Percentiles rank a stretch among this genome's conserved stretches.
Conservation (phyloP, 2,329 filamentous ascomycete species). For the Penicillium sp. region DNA sequence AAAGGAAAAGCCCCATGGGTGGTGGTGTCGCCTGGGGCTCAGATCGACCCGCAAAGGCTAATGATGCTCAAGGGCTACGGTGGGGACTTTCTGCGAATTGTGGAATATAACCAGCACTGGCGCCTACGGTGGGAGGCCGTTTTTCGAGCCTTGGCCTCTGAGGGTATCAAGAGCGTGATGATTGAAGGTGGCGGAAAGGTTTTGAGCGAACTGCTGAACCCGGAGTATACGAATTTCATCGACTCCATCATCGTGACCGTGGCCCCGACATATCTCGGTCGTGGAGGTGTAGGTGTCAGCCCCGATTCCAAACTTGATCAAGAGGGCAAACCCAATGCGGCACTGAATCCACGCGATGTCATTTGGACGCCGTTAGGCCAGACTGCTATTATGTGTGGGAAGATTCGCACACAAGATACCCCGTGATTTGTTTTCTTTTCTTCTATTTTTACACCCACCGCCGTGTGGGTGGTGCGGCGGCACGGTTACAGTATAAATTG, state of each 20-base stretch:
- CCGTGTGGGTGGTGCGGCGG: too few relatives aligned
- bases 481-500: neutral
- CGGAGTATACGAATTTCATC: constrained; percentile 58
- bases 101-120: constrained; percentile 38
- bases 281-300: constrained; percentile 72
- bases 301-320: constrained; percentile 56
- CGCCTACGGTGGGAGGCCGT: constrained; percentile 62
- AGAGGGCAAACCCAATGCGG: constrained; percentile 53
- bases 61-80: constrained; percentile 45
- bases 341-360: constrained; percentile 62
- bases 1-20: constrained; percentile 71
- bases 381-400: constrained; percentile 77
- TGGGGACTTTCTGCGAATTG: constrained; percentile 43
- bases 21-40: constrained; percentile 50
- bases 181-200: constrained; percentile 80
- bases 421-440: neutral
- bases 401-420: constrained; percentile 36
- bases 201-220: constrained; percentile 73
- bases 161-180: constrained; percentile 76
- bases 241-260: constrained; percentile 81
- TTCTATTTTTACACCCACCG: neutral
- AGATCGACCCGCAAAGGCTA: constrained; percentile 46
- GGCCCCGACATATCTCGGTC: constrained; percentile 84
- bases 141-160: constrained; percentile 52
- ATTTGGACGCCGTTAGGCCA: constrained; percentile 74